These are phyloP conservation scores for Aquilaria malaccensis DNA, from an alignment of 345 rosid genomes.

Conservation along the genomic window DNA sequence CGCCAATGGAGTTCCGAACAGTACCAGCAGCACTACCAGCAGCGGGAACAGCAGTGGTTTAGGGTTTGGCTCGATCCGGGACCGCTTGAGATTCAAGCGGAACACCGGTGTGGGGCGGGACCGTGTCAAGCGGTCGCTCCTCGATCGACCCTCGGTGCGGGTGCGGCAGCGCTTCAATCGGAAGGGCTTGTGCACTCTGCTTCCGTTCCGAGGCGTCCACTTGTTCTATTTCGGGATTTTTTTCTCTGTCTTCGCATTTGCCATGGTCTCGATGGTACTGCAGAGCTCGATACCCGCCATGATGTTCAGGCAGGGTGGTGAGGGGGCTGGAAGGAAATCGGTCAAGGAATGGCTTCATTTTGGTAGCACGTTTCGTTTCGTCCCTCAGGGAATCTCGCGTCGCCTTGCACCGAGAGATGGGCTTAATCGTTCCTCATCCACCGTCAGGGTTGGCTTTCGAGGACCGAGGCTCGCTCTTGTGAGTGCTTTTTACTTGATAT, in stretches of 20 bases:
- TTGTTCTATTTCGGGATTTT: slow-evolving; percentile 51
- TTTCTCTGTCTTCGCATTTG: slow-evolving; percentile 61
- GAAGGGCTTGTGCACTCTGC: slow-evolving; percentile 40
- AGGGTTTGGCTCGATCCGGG: slow-evolving; percentile 45
- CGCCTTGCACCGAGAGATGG: slow-evolving; percentile 35
- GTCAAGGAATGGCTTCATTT: slow-evolving; percentile 38
- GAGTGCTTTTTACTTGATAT: slow-evolving; percentile 26
- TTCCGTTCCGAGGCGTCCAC: slow-evolving; percentile 56
- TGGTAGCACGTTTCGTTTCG: slow-evolving; percentile 60
- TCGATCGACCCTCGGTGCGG: slow-evolving; percentile 41
- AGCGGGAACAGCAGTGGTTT: slow-evolving; percentile 21
- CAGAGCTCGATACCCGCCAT: slow-evolving; percentile 66
- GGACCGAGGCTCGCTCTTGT: slow-evolving; percentile 81
- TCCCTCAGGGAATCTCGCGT: slow-evolving; percentile 31
- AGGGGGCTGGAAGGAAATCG: slow-evolving; percentile 20
- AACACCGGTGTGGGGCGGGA: slow-evolving; percentile 33
- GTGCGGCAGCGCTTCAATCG: slow-evolving; percentile 43
- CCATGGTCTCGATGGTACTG: slow-evolving; percentile 62
- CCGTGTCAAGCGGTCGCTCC: slow-evolving; percentile 23
- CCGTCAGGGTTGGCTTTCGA: slow-evolving; percentile 64
- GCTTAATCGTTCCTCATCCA: slow-evolving; percentile 42
- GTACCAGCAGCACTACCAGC: slow-evolving; percentile 6
- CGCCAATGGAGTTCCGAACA: slow-evolving; percentile 3
- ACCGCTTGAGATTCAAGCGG: slow-evolving; percentile 57
- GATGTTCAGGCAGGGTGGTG: slow-evolving; percentile 47